A percentile compares a stretch with the other conserved stretches of the same genome.
phyloP scores from a whole-genome alignment of 2,329 filamentous ascomycete genomes.

The Stromatinia cepivora region DNA sequence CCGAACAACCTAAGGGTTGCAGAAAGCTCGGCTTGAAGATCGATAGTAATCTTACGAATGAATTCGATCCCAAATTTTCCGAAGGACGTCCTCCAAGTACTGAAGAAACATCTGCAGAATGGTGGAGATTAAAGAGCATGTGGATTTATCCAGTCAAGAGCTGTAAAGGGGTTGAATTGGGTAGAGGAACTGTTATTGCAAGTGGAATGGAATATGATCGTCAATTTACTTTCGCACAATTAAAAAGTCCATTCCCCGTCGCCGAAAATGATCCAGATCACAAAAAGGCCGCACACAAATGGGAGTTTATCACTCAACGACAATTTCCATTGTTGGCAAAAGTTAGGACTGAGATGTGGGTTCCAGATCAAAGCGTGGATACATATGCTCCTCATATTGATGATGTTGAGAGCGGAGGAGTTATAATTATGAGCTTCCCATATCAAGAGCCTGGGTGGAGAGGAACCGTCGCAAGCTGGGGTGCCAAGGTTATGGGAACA shows the following conservation, averaged over 20 bases:
- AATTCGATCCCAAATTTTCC: conserved; percentile 53
- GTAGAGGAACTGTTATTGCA: conserved; percentile 61
- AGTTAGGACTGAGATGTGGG: conserved; percentile 67
- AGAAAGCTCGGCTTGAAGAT: conserved; percentile 51
- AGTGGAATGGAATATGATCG: conserved; percentile 78
- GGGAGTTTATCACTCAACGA: conserved; percentile 71
- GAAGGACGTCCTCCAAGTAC: conserved; percentile 41
- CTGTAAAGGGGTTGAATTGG: conserved; percentile 73
- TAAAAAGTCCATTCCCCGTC: conserved; percentile 51
- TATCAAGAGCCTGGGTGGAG: conserved; percentile 53
- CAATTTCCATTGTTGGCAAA: conserved; percentile 70
- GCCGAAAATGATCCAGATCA: conserved; percentile 42
- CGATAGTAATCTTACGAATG: conserved; percentile 55
- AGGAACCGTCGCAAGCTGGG: conserved; percentile 48
- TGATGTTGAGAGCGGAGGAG: conserved; percentile 55
- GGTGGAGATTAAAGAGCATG: conserved; percentile 63
- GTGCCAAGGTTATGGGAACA: conserved; percentile 53
- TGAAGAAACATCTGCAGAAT: conserved; percentile 42
- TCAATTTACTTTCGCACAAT: conserved; percentile 78
- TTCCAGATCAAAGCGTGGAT: conserved; percentile 61
- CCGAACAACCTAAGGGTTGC: conserved; percentile 50
- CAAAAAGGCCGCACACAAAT: conserved; percentile 50
- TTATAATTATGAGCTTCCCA: conserved; percentile 67
- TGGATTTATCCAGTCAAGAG: conserved; percentile 84
- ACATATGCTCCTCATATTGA: conserved; percentile 51